Base-by-base conservation (phyloP, 2,329 filamentous ascomycete genomes). In the Tolypocladium amazonense region DNA sequence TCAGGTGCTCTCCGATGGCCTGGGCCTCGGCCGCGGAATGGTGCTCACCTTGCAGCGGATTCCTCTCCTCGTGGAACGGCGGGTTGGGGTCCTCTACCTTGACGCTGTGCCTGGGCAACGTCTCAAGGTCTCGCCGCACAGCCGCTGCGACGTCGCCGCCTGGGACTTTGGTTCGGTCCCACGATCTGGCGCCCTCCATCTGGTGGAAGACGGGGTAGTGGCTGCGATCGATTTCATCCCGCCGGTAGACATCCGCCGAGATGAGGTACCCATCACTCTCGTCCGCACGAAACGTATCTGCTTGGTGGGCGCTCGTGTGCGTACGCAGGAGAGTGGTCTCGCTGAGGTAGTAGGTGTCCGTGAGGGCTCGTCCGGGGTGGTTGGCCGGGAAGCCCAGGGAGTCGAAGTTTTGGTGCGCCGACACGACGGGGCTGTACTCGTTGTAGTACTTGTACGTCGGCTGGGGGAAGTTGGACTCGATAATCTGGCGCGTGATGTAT, bases 181-280 rank as follows among this genome's bases (percentile, higher is more conserved):
- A 99, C 58, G 92, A 88, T 66, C 88, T 82, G 11, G 93, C 93
- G 15, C 92, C 93, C 73, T 99, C 94, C 92, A 97, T 97, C 76
- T 99, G 94, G 75, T 99, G 94, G 74, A 99, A 99, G 61, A 96
- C 86, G 0, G 94, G 94, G 75, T 97, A 97, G 75, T 99, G 94
- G 66, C 88, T 94, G 60, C 90, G 85, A 75, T 99, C 94, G 69
- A 99, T 88, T 60, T 93, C 92, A 82, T 99, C 94, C 64, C 94
- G 84, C 52, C 94, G 86, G 74, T 97, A 99, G 23, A 99, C 94
- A 72, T 99, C 94, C 30, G 93, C 94, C 61, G 88, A 89, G 71
- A 99, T 89, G 39, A 96, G 88, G 71, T 92, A 99, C 3, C 93
- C 94, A 43, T 86, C 82, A 66, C 82, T 88, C 59, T 83, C 75